Percentiles rank a stretch among this genome's conserved stretches.
phyloP scores from a whole-genome alignment of 768 basidiomycete species.

The Leccinum uliginosum region DNA sequence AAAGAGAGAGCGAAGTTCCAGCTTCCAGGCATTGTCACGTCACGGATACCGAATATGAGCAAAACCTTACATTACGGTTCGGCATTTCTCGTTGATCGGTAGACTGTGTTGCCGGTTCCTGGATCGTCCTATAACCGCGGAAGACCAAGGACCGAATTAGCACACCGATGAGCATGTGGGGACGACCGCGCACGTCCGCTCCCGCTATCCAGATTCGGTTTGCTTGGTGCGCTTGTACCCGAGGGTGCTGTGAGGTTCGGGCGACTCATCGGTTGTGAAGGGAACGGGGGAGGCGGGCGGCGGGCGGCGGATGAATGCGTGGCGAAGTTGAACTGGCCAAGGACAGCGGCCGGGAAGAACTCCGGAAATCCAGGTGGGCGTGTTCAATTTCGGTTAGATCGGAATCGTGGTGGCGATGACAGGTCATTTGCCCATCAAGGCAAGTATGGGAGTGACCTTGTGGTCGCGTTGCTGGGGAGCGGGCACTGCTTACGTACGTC shows the following conservation, averaged over 20 bases:
- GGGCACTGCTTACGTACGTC: background rate
- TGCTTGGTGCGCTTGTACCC: background rate
- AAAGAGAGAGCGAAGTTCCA: background rate
- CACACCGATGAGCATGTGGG: background rate
- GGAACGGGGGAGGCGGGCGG: background rate
- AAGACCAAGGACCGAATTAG: conserved; percentile 11
- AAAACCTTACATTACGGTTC: conserved; percentile 25
- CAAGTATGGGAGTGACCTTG: conserved; percentile 8
- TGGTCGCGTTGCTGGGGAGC: background rate
- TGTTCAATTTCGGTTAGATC: conserved; percentile 31
- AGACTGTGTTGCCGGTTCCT: conserved; percentile 21
- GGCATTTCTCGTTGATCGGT: conserved; percentile 16
- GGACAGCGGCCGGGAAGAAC: conserved; percentile 10
- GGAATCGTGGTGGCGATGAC: conserved; percentile 24
- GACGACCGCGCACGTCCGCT: background rate
- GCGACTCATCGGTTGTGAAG: background rate
- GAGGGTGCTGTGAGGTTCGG: background rate
- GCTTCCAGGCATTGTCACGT: conserved; percentile 16
- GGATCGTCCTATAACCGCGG: conserved; percentile 32
- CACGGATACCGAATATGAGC: conserved; percentile 16
- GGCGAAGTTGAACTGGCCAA: background rate
- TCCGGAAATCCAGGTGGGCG: conserved; percentile 7
- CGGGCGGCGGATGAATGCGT: background rate
- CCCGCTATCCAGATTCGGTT: background rate
- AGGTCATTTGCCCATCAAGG: conserved; percentile 6